Conservation (phyloP, 768 basidiomycete genomes). For the Fomitopsis pulvina region DNA sequence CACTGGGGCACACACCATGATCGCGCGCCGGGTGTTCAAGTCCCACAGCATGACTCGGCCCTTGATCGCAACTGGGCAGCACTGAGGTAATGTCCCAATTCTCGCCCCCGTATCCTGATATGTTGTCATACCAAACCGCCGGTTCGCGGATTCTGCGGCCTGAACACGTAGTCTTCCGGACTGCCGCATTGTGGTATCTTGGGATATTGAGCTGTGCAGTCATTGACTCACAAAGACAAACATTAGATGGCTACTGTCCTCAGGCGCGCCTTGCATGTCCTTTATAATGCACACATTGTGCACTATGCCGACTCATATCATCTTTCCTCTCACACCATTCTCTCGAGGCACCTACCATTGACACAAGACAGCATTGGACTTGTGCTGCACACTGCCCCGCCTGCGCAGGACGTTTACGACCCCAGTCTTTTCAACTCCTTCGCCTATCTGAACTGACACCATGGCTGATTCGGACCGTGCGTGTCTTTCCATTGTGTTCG, state of each 20-base stretch:
- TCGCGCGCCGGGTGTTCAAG: background rate
- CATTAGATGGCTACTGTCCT: background rate
- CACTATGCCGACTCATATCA: background rate
- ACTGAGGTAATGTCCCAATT: background rate
- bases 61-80: background rate
- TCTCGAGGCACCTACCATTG: background rate
- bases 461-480: constrained; percentile 5
- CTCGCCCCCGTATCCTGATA: background rate
- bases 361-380: no score
- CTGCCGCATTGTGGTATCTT: constrained; percentile 12
- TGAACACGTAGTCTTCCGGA: constrained; percentile 9
- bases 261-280: background rate
- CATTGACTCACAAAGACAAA: constrained; percentile 14
- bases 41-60: background rate
- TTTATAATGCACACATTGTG: background rate
- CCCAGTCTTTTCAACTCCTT: background rate
- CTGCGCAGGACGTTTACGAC: background rate
- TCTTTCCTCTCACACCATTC: constrained; percentile 9
- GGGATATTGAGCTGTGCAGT: constrained; percentile 13
- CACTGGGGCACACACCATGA: background rate
- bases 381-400: no score
- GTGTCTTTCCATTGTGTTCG: constrained; percentile 14
- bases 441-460: background rate
- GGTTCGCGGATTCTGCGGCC: background rate
- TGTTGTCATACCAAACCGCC: background rate